Base-by-base conservation (phyloP, 768 basidiomycete species). In the Leccinum disarticulatum region DNA sequence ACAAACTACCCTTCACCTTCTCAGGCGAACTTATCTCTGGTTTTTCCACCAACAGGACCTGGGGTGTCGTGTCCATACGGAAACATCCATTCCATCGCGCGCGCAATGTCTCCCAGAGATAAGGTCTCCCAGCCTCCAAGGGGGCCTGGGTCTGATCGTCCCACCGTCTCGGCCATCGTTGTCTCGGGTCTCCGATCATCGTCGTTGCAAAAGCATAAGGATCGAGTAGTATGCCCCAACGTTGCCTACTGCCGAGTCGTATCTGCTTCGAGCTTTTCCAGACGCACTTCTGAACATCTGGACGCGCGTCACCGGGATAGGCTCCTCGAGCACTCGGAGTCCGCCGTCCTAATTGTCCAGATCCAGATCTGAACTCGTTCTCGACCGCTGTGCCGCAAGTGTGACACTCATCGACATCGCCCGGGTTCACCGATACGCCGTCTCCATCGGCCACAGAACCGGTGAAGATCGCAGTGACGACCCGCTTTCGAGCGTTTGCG, bases 381-480 rank as follows among this genome's bases (percentile, higher is more conserved):
- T 41, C 41, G 17, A 7, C 41, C n/a, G 41, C 14, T 19, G 4
- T 1, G 8, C 22, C 35, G 27, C 28, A 54, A 10, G 53, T 22
- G 30, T 8, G 13, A 41, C 9, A 19, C 27, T 36, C 31, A 15
- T 41, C 36, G 7, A 15, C 52, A 6, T 48, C 38, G 5, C 27
- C 13, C 6, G n/a, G 14, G 9, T 15, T 52, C 46, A 49, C 48
- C 15, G 31, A 22, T 13, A 41, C 41, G 41, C 41, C 41, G 9
- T 10, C 48, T 14, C 35, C 51, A 15, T 61, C 54, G 1, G 66
- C 11, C 5, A 41, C 25, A 30, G 59, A 36, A 15, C 64, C 66
- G 1, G 69, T 68, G n/a, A 74, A 74, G 30, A 74, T 71, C 46
- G 67, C 71, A 7, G 69, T 71, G 48, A 73, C 63, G 0, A 73